Base-by-base conservation (phyloP, 345 rosid species). In the Rhizophora apiculata region DNA sequence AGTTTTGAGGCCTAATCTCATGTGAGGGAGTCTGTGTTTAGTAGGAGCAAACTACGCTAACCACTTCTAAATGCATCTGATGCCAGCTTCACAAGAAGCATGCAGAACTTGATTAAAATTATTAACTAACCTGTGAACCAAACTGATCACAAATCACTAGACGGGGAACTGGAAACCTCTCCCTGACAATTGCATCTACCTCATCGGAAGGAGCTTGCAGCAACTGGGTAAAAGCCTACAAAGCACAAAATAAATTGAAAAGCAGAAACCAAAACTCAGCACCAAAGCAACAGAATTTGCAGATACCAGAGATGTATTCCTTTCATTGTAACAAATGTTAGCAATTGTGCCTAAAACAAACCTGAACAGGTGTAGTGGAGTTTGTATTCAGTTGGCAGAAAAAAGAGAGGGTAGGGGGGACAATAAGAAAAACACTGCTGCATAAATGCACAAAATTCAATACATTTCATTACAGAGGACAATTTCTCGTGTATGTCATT, bases 91-190 rank as follows among this genome's bases (percentile, higher is more conserved):
- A 39, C 46, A 39, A 39, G 15, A 39, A 39, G 46, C 13, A 39
- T 10, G 15, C 15, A 39, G 13, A 39, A 10, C 9, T 39, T 34
- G 9, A 63, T 64, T 11, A 36, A 43, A 19, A 26, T 43, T 29
- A 61, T 68, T 4, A 34, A 69, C 83, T 52, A 54, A 92, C 98
- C 99, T 92, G 99, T 53, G 99, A 95, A 72, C 98, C 96, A 80
- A 92, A 87, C 79, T 95, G 99, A 85, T 95, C 96, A 65, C 98
- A 95, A 60, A 86, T 77, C 57, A 92, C 99, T 21, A 95, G 74
- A 57, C 99, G 98, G 59, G 99, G 97, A 31, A 82, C 84, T 8
- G 98, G 99, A 78, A 95, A 95, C 83, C 99, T 87, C 76, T 95
- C 88, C 69, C 74, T 90, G 67, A 95, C 81, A 68, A 90, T 86